Base-by-base conservation (phyloP, 768 basidiomycete species). In the Mycena haematopus region DNA sequence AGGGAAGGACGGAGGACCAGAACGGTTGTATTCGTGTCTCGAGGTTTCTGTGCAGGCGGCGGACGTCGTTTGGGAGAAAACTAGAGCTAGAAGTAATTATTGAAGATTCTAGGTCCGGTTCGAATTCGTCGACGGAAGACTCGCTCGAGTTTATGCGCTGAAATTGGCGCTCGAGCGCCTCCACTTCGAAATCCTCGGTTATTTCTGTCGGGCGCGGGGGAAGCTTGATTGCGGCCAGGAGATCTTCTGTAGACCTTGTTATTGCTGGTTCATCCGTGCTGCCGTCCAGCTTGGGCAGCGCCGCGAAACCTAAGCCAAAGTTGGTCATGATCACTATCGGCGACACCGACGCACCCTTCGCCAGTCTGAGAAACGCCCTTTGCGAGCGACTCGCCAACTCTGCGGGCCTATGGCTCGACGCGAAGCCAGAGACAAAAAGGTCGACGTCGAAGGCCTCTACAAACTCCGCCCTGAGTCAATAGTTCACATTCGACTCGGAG, bases 401-500 rank as follows among this genome's bases (percentile, higher is more conserved):
- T 2, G 85, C 80, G 1, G 84, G 78, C 45, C 85, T 82, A 45
- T 85, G 78, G 51, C 80, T 84, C 17, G 87, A 80, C 0, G 90
- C 92, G 67, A 86, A 93, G 0, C 94, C 95, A 15, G 92, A 91
- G 9, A 93, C 78, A 50, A 86, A 89, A 0, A 94, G 76, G 45
- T 90, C 86, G 4, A 95, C 74, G 54, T 89, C 86, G 67, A 93
- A 95, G 4, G 85, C 74, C 45, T 77, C 86, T 85, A 45, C 35
- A 27, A 35, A 55, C n/a, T 19, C 49, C 19, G 50, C 31, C 27
- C 46, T 40, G 21, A 51, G 14, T 29, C 9, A 14, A 5, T 5
- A 17, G 19, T 24, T 38, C 22, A 5, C 29, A 31, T 31, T 5
- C 29, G 29, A 4, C 6, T 31, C 29, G n/a, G n/a, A 44, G 19